Evolutionary conservation across 805 yeast species (phyloP).

Genomic region (Candida succiphila): DNA sequence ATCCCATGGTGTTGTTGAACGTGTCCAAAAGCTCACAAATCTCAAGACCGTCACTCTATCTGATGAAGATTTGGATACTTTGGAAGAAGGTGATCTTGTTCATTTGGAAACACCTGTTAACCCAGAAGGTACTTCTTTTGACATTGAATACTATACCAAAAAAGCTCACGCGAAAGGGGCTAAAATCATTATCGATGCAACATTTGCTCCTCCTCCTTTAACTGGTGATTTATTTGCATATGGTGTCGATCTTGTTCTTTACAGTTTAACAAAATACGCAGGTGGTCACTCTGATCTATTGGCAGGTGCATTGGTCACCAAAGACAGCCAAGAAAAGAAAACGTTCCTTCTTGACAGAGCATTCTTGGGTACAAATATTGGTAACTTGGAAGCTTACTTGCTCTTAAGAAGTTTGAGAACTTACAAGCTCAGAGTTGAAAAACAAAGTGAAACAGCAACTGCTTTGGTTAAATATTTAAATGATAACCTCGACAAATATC

Average conservation of each 20-base stretch:
- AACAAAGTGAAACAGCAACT: conserved; percentile 56
- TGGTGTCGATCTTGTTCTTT: conserved; percentile 86
- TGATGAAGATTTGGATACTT: conserved; percentile 36
- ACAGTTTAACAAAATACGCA: conserved; percentile 87
- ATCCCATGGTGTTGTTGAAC: conserved; percentile 56
- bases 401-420: conserved; percentile 76
- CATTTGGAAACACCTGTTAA: conserved; percentile 87
- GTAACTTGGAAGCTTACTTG: conserved; percentile 66
- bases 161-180: conserved; percentile 78
- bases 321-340: conserved; percentile 34
- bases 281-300: conserved; percentile 94
- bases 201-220: conserved; percentile 86
- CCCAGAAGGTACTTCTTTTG: conserved; percentile 64
- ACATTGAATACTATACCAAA: conserved; percentile 52
- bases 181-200: conserved; percentile 62
- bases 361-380: conserved; percentile 69
- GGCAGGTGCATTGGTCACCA: conserved; percentile 73
- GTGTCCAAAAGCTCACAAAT: conserved; percentile 53
- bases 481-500: conserved; percentile 36
- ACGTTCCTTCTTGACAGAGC: conserved; percentile 53
- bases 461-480: conserved; percentile 49
- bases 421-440: conserved; percentile 56
- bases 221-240: conserved; percentile 68
- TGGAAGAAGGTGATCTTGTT: conserved; percentile 58
- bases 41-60: conserved; percentile 35